These are phyloP conservation scores for Castanopsis chinensis DNA, from an alignment of 306 rosid genomes.

Conservation along the genomic window DNA sequence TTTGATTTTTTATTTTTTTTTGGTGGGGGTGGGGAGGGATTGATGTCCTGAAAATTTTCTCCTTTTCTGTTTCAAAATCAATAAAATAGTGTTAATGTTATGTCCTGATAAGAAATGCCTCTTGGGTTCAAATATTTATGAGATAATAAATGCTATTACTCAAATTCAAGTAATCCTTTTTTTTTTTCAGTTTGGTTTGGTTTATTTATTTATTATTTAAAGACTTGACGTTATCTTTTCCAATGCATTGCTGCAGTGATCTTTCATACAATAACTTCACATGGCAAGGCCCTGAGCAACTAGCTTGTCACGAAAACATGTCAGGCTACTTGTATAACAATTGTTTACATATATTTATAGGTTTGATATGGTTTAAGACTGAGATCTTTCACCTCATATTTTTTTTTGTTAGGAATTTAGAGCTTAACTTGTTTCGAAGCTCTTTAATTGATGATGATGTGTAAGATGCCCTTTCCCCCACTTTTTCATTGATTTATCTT, in stretches of 20 bases:
- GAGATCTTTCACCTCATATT: conserved; percentile 21
- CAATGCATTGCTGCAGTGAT: background rate
- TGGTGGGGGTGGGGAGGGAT: too few relatives aligned
- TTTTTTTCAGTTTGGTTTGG: too few relatives aligned
- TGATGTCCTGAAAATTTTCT: too few relatives aligned
- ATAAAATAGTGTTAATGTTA: background rate
- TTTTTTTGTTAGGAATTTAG: conserved; percentile 59
- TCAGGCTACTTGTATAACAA: conserved; percentile 29
- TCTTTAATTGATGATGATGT: conserved; percentile 35
- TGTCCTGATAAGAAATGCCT: background rate
- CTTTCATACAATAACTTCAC: background rate
- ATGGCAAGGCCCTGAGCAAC: background rate
- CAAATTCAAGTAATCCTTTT: background rate
- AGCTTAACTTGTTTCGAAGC: conserved; percentile 74
- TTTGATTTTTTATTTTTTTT: too few relatives aligned
- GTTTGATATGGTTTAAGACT: conserved; percentile 2
- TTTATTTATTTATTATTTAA: background rate
- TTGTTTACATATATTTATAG: background rate
- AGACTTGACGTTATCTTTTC: background rate
- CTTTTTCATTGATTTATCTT: conserved; percentile 18
- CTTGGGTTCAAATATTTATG: background rate
- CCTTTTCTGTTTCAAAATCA: too few relatives aligned
- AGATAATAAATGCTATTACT: background rate
- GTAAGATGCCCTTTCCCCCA: conserved; percentile 40
- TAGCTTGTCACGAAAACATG: conserved; percentile 20